Base-by-base conservation (phyloP, 2,329 filamentous ascomycete genomes). In the Colletotrichum karsti region DNA sequence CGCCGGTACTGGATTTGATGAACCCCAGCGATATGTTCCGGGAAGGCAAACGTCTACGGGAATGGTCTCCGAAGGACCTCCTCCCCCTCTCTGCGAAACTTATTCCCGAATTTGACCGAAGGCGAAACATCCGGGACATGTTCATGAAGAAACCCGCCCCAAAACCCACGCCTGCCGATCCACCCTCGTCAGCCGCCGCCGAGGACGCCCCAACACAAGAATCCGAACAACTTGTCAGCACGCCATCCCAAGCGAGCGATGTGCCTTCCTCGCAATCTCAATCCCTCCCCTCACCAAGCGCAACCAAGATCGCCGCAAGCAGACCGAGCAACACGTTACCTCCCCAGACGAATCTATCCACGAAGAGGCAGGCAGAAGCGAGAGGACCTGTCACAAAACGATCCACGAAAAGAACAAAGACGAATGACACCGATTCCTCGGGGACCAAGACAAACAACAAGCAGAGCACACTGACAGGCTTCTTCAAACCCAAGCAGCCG, bases 81-180 rank as follows among this genome's bases (percentile, higher is more conserved):
- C 85, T 95, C 10, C 87, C 92, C 3, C 84, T 92, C 62, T 98
- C 95, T 22, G 95, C 92, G 1, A 94, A 90, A 75, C 85, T 97
- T 9, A 92, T 98, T 63, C 92, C 94, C 2, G 95, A 98, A 73
- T 98, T 98, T 73, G 90, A 95, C 75, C 91, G 91, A 67, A 89
- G 96, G 20, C 88, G 89, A 72, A 97, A 85, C 76, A 98, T 99
- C 75, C 93, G 92, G 73, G 94, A 97, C 75, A 98, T 99, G 96
- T 98, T 98, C 76, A 84, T 84, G 67, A 90, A 87, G 73, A 91
- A 87, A 72, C 76, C 86, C 53, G 70, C 79, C 22, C 63, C 24
- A 70, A 67, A 51, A 30, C n/a, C 50, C 18, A 35, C 4, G 0
- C 9, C 62, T 73, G 22, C 46, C 68, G 30, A 71, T 67, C 20